Conservation (phyloP, 2,329 filamentous ascomycete genomes). For the Botrytis aclada region DNA sequence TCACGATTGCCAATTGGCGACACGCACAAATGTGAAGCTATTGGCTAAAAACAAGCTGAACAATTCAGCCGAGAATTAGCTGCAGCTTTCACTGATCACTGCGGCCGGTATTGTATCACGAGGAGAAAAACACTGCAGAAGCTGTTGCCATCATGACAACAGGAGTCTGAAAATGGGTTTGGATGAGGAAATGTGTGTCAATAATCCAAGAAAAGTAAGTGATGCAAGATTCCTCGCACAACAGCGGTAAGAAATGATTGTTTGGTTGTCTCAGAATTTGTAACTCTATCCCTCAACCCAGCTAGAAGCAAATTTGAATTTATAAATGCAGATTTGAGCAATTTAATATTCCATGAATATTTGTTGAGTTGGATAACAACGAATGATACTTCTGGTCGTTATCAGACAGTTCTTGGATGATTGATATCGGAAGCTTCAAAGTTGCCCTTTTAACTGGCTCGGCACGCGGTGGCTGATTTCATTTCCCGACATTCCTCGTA, state of each 20-base stretch:
- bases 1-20: background rate
- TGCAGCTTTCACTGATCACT: constrained; percentile 7
- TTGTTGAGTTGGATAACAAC: background rate
- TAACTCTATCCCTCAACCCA: constrained; percentile 3
- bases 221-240: constrained; percentile 18
- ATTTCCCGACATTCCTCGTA: constrained; percentile 7
- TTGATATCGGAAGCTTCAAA: background rate
- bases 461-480: background rate
- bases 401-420: background rate
- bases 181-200: constrained; percentile 10
- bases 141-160: constrained; percentile 13
- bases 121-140: constrained; percentile 4
- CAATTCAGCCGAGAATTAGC: background rate
- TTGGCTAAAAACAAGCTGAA: constrained; percentile 4
- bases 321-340: background rate
- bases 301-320: background rate
- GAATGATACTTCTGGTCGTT: constrained; percentile 4
- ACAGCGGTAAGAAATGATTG: constrained; percentile 13
- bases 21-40: background rate
- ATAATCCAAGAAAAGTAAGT: constrained; percentile 17
- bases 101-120: constrained; percentile 5
- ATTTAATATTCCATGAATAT: background rate
- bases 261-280: constrained; percentile 15
- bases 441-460: constrained; percentile 1
- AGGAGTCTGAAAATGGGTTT: background rate